These are phyloP conservation scores for Paramyrothecium roridum DNA, from an alignment of 2,329 filamentous ascomycete genomes.

Conservation along the genomic window DNA sequence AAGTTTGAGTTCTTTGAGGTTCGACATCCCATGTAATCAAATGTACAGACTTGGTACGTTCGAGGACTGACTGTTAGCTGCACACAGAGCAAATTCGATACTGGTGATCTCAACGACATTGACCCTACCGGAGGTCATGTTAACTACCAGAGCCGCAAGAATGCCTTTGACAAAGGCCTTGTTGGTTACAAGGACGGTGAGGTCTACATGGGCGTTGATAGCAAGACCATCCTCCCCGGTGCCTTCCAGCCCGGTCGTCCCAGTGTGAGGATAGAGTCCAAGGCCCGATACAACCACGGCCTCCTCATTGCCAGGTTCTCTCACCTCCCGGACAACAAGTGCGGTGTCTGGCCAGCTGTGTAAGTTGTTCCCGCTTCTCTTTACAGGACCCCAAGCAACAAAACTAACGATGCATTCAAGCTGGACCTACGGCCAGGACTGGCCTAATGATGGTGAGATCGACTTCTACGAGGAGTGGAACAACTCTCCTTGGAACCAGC, in stretches of 20 bases:
- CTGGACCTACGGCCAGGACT: conserved; percentile 50
- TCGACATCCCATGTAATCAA: conserved; percentile 5
- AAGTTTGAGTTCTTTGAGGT: conserved; percentile 43
- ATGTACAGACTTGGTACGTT: too few species aligned
- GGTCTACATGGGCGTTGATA: conserved; percentile 38
- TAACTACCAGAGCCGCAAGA: conserved; percentile 38
- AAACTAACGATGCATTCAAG: conserved; percentile 13
- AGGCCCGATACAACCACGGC: conserved; percentile 58
- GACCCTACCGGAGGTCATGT: conserved; percentile 68
- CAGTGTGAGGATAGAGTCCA: conserved; percentile 66
- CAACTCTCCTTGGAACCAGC: conserved; percentile 46
- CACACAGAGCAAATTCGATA: conserved; percentile 1
- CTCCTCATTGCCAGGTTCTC: conserved; percentile 67
- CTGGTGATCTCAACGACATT: conserved; percentile 13
- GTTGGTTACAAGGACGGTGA: conserved; percentile 25
- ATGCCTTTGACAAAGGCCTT: conserved; percentile 32
- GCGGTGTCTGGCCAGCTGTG: conserved; percentile 72
- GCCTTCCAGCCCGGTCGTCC: conserved; percentile 32
- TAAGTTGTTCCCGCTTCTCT: conserved; percentile 24
- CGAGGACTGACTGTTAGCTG: too few species aligned
- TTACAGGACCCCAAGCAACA: too few species aligned
- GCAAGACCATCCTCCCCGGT: conserved; percentile 16
- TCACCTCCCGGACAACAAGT: conserved; percentile 64
- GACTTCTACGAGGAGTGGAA: conserved; percentile 69
- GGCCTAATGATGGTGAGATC: conserved; percentile 62